These are phyloP conservation scores for Lonicera japonica DNA, from an alignment of 129 eudicot species.

Conservation along the genomic window DNA sequence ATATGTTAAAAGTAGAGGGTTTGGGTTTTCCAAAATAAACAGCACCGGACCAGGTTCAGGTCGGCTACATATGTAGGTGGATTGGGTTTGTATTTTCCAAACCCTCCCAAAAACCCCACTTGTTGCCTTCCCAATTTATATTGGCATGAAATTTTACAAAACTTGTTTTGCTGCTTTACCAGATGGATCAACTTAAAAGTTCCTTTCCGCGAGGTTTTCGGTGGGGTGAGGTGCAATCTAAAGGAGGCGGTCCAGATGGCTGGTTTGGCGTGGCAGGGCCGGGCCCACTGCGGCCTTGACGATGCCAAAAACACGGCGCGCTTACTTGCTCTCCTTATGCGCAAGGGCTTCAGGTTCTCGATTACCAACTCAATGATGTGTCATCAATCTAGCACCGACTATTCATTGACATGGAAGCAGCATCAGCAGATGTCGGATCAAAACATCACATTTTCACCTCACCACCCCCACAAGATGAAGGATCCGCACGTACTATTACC, in stretches of 20 bases:
- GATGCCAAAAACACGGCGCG: constrained; percentile 97
- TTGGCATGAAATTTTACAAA: background rate
- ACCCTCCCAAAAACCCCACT: too few relatives aligned
- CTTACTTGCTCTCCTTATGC: constrained; percentile 67
- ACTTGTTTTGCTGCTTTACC: constrained; percentile 6
- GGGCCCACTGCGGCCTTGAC: constrained; percentile 92
- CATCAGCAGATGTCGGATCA: constrained; percentile 8
- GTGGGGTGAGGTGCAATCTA: constrained; percentile 67
- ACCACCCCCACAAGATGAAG: constrained; percentile 40
- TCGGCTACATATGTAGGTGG: too few relatives aligned
- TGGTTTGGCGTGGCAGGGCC: constrained; percentile 89
- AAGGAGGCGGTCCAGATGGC: constrained; percentile 95
- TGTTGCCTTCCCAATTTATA: too few relatives aligned
- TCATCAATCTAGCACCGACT: constrained; percentile 26
- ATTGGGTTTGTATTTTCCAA: too few relatives aligned
- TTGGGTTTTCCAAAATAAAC: too few relatives aligned
- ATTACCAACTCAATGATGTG: constrained; percentile 59
- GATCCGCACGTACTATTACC: background rate
- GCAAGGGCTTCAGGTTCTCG: constrained; percentile 69
- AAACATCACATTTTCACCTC: constrained; percentile 26
- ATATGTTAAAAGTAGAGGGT: too few relatives aligned
- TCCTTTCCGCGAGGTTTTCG: constrained; percentile 76
- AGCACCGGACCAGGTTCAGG: too few relatives aligned
- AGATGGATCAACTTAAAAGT: constrained; percentile 93
- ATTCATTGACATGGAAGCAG: constrained; percentile 26